phyloP scores from a whole-genome alignment of 1,284 basidiomycete genomes.

The Puccinia coronata region DNA sequence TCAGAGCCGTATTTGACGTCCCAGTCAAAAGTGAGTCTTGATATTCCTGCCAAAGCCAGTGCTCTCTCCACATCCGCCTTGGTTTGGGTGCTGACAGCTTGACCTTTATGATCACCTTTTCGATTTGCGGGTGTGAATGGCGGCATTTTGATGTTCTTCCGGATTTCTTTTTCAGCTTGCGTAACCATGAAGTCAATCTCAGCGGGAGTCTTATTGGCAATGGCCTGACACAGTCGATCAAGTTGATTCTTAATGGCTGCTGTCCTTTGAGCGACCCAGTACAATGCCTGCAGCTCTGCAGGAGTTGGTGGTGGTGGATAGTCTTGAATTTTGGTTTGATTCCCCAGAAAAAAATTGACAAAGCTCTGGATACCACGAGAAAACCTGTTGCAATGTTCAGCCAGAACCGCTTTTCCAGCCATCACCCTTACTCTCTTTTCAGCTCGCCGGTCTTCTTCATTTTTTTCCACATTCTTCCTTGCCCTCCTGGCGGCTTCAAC shows the following conservation, averaged over 20 bases:
- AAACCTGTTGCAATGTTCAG: too few species aligned
- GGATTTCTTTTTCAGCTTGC: neutral
- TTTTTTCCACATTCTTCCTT: neutral
- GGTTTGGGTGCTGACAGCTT: too few species aligned
- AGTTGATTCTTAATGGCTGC: neutral
- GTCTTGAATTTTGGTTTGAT: neutral
- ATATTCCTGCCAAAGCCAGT: too few species aligned
- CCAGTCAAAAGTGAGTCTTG: too few species aligned
- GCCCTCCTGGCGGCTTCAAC: neutral
- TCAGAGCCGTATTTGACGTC: neutral
- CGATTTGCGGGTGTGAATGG: too few species aligned
- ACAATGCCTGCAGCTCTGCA: neutral
- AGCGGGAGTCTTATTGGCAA: neutral
- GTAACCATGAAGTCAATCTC: neutral
- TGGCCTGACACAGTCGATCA: neutral
- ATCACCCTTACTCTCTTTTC: neutral
- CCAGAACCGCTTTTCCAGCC: too few species aligned
- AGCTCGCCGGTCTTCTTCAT: neutral
- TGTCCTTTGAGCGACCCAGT: neutral
- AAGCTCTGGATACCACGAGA: too few species aligned
- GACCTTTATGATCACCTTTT: too few species aligned
- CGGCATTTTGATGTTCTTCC: neutral
- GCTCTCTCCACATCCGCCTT: too few species aligned
- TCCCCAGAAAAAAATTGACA: too few species aligned
- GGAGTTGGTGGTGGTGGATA: slow-evolving; percentile 8